These are phyloP conservation scores for Saccharum hybrid DNA, from an alignment of 202 grass and related monocot species.

Conservation along the genomic window DNA sequence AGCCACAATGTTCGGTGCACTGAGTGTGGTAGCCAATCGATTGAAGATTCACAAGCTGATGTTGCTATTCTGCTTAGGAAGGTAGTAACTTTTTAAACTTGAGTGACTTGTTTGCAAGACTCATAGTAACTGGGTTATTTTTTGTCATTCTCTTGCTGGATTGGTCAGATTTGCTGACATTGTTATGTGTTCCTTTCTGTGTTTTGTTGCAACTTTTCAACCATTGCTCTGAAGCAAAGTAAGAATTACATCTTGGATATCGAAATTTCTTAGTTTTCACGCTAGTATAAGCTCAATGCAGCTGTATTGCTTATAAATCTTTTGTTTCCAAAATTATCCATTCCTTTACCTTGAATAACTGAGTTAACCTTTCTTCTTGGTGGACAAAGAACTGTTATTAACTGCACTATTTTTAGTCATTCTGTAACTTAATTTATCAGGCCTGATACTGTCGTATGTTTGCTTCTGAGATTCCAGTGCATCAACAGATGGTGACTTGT, in stretches of 20 bases:
- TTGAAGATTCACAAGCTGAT: conserved; percentile 98
- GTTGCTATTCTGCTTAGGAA: conserved; percentile 91
- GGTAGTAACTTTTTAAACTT: conserved; percentile 45
- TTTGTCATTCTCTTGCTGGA: neutral
- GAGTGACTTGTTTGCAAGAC: neutral
- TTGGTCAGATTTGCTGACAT: neutral
- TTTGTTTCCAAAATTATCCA: neutral
- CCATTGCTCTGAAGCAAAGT: conserved; percentile 11
- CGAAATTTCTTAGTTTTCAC: neutral
- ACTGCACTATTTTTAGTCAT: neutral
- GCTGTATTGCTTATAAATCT: neutral
- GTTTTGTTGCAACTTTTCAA: conserved; percentile 6
- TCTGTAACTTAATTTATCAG: too few species aligned
- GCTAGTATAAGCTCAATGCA: neutral
- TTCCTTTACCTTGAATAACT: neutral
- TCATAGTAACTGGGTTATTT: neutral
- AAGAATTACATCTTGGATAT: neutral
- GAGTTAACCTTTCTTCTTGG: neutral
- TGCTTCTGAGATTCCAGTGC: too few species aligned
- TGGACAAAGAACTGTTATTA: neutral
- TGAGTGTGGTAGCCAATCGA: conserved; percentile 96
- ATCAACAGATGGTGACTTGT: too few species aligned
- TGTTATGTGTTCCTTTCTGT: neutral
- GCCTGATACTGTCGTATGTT: too few species aligned
- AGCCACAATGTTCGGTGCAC: conserved; percentile 95